Evolutionary conservation across 768 basidiomycete species (phyloP).

Genomic region (Suillus cothurnatus): DNA sequence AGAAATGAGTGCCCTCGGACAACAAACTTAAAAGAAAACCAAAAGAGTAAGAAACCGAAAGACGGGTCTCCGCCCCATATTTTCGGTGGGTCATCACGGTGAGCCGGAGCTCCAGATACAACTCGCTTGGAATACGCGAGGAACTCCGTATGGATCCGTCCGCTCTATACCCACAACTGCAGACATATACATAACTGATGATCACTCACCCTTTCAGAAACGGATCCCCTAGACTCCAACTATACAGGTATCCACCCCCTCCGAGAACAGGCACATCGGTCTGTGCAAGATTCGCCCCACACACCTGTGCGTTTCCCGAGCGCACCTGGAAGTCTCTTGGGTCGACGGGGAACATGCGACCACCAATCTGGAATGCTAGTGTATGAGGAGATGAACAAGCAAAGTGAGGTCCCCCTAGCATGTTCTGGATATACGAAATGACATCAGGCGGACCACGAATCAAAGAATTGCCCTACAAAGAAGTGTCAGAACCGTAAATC

Average conservation of each 20-base stretch:
- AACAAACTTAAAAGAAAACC: background rate
- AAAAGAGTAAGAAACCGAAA: conserved; percentile 5
- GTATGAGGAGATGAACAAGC: conserved; percentile 63
- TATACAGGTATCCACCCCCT: conserved; percentile 59
- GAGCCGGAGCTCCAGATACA: background rate
- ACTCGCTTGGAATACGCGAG: background rate
- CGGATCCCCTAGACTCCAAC: conserved; percentile 78
- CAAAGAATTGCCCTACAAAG: conserved; percentile 68
- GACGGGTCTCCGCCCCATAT: background rate
- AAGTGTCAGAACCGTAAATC: background rate
- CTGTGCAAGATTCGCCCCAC: conserved; percentile 54
- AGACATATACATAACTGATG: background rate
- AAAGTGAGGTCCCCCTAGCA: conserved; percentile 49
- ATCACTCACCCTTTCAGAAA: conserved; percentile 69
- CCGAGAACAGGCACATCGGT: conserved; percentile 65
- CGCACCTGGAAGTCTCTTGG: conserved; percentile 68
- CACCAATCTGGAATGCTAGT: conserved; percentile 68
- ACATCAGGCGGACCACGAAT: conserved; percentile 76
- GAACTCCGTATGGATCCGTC: background rate
- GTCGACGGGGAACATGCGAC: conserved; percentile 70
- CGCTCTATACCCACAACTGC: conserved; percentile 14
- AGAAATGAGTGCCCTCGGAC: background rate
- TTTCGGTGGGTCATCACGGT: background rate
- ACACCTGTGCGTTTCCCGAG: conserved; percentile 41
- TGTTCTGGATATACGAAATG: conserved; percentile 46